Evolutionary conservation across 495 filamentous ascomycete genomes (phyloP), one percentile per base, ranked within the genome.

Genomic region (Opeltia flavorubescens): DNA sequence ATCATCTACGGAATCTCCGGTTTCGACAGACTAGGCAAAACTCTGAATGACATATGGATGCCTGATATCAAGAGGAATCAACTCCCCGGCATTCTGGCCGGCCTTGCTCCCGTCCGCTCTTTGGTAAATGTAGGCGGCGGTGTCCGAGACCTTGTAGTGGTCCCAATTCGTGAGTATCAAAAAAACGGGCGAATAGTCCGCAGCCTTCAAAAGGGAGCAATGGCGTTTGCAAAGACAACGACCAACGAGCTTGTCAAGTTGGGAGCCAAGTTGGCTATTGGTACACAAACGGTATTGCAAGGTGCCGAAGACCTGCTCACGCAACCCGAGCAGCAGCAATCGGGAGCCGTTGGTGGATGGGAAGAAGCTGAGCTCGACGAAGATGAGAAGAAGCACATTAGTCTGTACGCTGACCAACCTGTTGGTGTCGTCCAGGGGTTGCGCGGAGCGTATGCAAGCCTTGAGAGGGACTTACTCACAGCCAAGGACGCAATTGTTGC

Each of bases 31-130:
- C 72, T 99, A 21, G 84, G 87, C 27, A 75, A 85, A 55, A 85
- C 79, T 7, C 71, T 99, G 12, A 95, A 95, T 59, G 87, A 94
- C 56, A 84, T 94, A 44, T 99, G 93, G 93, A 94, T 86, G 78
- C 88, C 86, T 8, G 87, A 99, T 56, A 80, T 99, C 58, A 89
- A 82, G 62, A 63, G 72, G 5, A 94, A 84, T 49, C 93, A 99
- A 59, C 81, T 99, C 5, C 89, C 86, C 1, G 80, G 83, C 5
- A 80, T 96, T 0, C 71, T 99, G 33, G 83, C 86, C 1, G 91
- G 93, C 28, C 67, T 99, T n/a, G 88, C 86, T 0, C 84, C 86
- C 4, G 82, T 96, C 20, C 77, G 89, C 13, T 84, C 84, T 17
- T 63, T 99, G 0, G 89, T 93, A 36, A 95, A 93, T 55, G 83